Evolutionary conservation across 768 basidiomycete genomes (phyloP).

Genomic region (Saitozyma podzolica): DNA sequence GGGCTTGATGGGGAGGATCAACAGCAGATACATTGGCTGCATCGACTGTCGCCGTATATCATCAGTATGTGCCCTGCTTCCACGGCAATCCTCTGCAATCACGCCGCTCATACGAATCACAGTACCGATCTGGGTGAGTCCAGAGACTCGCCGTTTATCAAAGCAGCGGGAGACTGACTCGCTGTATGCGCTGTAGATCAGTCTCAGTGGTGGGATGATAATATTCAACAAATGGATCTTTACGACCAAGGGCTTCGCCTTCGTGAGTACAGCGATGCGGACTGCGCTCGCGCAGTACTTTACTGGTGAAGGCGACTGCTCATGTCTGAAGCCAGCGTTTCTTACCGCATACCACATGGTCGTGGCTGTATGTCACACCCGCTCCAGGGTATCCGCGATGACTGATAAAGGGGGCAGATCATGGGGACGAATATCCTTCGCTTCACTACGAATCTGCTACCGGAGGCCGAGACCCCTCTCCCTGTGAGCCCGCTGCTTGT

Average conservation of each 20-base stretch:
- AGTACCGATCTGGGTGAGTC: too few relatives aligned
- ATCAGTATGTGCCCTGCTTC: too few relatives aligned
- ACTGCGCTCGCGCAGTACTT: background rate
- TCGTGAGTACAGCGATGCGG: conserved; percentile 11
- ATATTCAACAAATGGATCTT: conserved; percentile 29
- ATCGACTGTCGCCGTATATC: too few relatives aligned
- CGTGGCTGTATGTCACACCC: conserved; percentile 6
- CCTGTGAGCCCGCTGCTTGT: background rate
- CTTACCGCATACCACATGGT: conserved; percentile 33
- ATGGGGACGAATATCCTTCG: conserved; percentile 23
- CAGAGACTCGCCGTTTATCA: too few relatives aligned
- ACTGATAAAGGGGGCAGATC: background rate
- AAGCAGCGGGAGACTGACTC: too few relatives aligned
- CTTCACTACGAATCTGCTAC: conserved; percentile 1
- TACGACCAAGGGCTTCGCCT: conserved; percentile 20
- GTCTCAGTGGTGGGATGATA: conserved; percentile 19
- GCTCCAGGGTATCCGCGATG: background rate
- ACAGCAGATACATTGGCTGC: too few relatives aligned
- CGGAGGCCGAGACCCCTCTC: conserved; percentile 11
- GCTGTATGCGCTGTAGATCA: conserved; percentile 10
- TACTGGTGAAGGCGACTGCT: background rate
- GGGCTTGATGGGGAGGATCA: too few relatives aligned
- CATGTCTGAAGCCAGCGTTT: conserved; percentile 20
- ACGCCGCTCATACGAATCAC: too few relatives aligned
- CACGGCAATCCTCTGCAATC: too few relatives aligned